Evolutionary conservation across 257 asterid genomes (phyloP), one percentile per base, ranked within the genome.

Genomic region (Fraxinus anomala): DNA sequence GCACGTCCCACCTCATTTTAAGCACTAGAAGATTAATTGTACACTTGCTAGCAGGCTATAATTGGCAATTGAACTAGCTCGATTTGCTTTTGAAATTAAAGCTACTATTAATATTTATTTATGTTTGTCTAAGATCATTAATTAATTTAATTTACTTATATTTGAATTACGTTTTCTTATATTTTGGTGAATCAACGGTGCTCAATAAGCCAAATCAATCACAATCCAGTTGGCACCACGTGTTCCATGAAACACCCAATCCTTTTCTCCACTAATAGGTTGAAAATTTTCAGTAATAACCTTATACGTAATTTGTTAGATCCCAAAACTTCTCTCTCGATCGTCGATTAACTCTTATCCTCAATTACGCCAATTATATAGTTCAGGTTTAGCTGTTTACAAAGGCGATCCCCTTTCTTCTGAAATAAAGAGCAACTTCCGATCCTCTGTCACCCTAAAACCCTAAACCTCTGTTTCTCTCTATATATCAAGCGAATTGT

Each of bases 331-430:
- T 37, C 40, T 76, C 9, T 76, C 65, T 28, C 56, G 44, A 67
- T 76, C 81, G 88, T 80, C 66, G 73, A 85, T 81, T 71, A 24
- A 17, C 83, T 80, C 86, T 87, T 84, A 90, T 89, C 92, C 85
- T 87, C 80, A 61, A 73, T 70, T 85, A 76, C 90, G 73, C 88
- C 88, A 72, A 72, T 70, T 73, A 33, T 24, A 76, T 30, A 54
- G 40, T 68, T 67, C 7, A 23, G 10, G 19, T 10, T 42, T 56
- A 74, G 77, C 37, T 69, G 72, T 82, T 79, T 40, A 26, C 70
- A 51, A 47, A 74, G 42, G 78, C 73, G 71, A 71, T 83, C 84
- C 80, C 54, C 73, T 73, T 68, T 61, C 74, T 33, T 70, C 82
- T 75, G 49, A 83, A 26, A 42, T 5, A 36, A 67, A 40, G 51